Evolutionary conservation across 495 filamentous ascomycete genomes (phyloP), one percentile per base, ranked within the genome.

Genomic region (Aspergillus mulundensis): DNA sequence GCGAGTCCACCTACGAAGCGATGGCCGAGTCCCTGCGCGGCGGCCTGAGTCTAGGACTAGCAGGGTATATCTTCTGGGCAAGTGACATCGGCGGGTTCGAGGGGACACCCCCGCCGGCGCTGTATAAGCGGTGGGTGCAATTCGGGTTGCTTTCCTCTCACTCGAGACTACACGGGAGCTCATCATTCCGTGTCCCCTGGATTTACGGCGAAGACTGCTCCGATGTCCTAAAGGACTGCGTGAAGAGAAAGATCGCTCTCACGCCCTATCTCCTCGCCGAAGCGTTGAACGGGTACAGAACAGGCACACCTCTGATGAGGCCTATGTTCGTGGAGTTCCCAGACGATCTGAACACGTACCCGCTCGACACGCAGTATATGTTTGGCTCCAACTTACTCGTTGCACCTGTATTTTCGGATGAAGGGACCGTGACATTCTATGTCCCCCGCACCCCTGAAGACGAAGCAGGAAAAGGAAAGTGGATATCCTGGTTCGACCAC

Each of bases 91-190:
- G 86, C 34, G 86, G 86, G 15, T 90, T 89, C 61, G 86, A 89
- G 61, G 87, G 85, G 2, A 80, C 73, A 10, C 86, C 86, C 8
- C 76, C 80, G 6, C 81, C 85, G 0, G 82, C 82, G 64, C 80
- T 89, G 56, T 90, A 90, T 66, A 90, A 89, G 66, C 81, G 87
- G 32, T 90, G 86, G 86, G 84, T 89, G 7, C 84, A 85, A 5
- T 87, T 88, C 57, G 85, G 87, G 0, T 76, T 89, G 0, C 65
- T 90, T 14, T 87, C 83, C 59, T 82, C 81, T 0, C 85, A 88
- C 65, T 85, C 80, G 34, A 81, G 85, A 3, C 73, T 90, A 4
- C 86, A 88, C 66, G 86, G 86, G 0, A 71, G 69, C n/a, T 81
- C 77, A 23, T 84, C 81, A 12, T 89, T 87, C 71, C 83, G 85